A percentile compares a stretch with the other conserved stretches of the same genome.
phyloP scores from a whole-genome alignment of 2,329 filamentous ascomycete genomes.

The Magnaporthiopsis incrustans region DNA sequence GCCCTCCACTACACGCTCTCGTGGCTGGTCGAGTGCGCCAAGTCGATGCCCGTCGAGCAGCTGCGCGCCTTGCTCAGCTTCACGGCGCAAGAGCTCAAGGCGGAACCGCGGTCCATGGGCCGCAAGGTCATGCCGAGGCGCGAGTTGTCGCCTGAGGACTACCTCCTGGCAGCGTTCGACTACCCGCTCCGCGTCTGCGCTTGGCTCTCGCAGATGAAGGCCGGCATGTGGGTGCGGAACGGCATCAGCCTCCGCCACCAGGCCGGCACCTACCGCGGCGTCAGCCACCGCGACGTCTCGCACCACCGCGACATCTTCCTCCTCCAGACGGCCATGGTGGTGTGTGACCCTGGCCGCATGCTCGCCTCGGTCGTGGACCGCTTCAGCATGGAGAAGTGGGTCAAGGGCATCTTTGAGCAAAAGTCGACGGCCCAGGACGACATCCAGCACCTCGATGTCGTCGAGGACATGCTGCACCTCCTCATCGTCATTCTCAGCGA shows the following conservation, averaged over 20 bases:
- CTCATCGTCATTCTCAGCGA: slow-evolving; percentile 88
- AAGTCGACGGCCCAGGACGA: slow-evolving; percentile 75
- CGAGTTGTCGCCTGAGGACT: slow-evolving; percentile 61
- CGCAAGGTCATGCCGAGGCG: slow-evolving; percentile 47
- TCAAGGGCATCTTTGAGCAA: slow-evolving; percentile 70
- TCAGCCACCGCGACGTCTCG: slow-evolving; percentile 81
- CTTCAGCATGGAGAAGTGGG: slow-evolving; percentile 82
- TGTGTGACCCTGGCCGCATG: slow-evolving; percentile 75
- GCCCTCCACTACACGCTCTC: slow-evolving; percentile 93
- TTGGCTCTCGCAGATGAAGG: slow-evolving; percentile 97
- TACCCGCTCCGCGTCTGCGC: slow-evolving; percentile 88
- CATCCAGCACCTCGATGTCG: slow-evolving; percentile 78
- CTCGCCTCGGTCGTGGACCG: slow-evolving; percentile 86
- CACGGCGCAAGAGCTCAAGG: slow-evolving; percentile 60
- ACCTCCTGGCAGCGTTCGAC: slow-evolving; percentile 82
- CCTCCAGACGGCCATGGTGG: slow-evolving; percentile 80
- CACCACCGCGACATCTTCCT: slow-evolving; percentile 94
- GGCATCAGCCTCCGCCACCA: slow-evolving; percentile 94
- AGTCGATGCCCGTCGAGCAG: slow-evolving; percentile 60
- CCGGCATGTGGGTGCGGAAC: slow-evolving; percentile 97
- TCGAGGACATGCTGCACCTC: slow-evolving; percentile 92
- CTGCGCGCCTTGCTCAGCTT: slow-evolving; percentile 65
- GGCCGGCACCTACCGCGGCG: slow-evolving; percentile 85
- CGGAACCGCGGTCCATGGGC: slow-evolving; percentile 55
- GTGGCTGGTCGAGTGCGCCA: slow-evolving; percentile 88